A percentile compares a stretch with the other conserved stretches of the same genome.
Evolutionary conservation across 116 monocot species (phyloP).

Genomic region (Dioscorea cayenensis): DNA sequence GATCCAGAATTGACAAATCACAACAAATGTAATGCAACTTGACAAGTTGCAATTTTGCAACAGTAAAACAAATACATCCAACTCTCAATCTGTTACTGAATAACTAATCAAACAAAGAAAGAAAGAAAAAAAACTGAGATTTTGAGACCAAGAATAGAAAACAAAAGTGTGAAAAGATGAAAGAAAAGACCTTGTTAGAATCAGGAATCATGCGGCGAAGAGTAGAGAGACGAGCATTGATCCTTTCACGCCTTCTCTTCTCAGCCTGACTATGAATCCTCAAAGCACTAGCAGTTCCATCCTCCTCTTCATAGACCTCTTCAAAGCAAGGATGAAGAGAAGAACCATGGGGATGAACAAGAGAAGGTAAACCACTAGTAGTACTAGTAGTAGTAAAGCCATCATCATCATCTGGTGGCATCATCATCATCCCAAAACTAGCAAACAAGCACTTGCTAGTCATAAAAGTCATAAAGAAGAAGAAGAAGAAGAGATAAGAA

Average conservation of each 20-base stretch:
- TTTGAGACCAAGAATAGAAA: not conserved
- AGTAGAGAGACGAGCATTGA: conserved; percentile 52
- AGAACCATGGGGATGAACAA: not conserved
- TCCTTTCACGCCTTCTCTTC: conserved; percentile 65
- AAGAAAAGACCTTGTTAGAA: conserved; percentile 21
- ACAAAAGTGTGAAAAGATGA: not conserved
- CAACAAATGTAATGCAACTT: no score
- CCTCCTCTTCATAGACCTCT: not conserved
- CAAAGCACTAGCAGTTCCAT: conserved; percentile 36
- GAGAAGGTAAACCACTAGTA: not conserved
- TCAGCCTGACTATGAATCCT: conserved; percentile 77
- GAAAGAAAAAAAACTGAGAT: not conserved
- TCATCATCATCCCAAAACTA: no score
- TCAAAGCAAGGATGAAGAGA: not conserved
- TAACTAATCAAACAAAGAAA: not conserved
- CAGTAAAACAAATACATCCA: no score
- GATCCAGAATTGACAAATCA: not conserved
- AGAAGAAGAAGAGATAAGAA: no score
- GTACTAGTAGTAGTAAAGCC: no score
- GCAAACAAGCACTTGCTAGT: no score
- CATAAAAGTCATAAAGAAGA: no score
- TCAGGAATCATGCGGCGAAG: conserved; percentile 48
- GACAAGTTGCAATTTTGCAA: not conserved
- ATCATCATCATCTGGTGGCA: no score
- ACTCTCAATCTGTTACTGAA: not conserved